Evolutionary conservation across 371 early-diverging fungal species (phyloP).

Genomic region (Sporodiniella umbellata): DNA sequence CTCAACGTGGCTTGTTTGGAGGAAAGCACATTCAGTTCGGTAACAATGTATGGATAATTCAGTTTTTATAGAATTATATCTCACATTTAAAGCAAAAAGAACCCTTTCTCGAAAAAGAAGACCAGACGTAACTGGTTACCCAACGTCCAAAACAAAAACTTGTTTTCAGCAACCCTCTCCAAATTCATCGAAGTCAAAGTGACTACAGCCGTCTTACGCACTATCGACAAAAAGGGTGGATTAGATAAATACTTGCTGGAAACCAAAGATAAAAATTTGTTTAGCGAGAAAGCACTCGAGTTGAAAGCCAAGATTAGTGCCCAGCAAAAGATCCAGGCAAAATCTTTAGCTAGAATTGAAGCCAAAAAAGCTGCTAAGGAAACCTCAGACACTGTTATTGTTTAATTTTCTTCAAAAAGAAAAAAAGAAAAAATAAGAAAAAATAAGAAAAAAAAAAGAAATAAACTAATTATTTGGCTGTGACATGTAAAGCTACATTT

Average conservation of each 20-base stretch:
- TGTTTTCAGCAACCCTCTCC: constrained; percentile 69
- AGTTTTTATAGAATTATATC: too few relatives aligned
- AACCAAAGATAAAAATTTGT: constrained; percentile 66
- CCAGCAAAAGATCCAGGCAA: constrained; percentile 7
- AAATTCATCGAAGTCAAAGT: constrained; percentile 60
- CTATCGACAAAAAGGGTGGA: constrained; percentile 87
- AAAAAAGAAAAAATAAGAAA: not conserved
- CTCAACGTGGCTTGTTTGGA: constrained; percentile 63
- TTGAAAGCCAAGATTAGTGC: constrained; percentile 17
- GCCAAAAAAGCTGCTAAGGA: not conserved
- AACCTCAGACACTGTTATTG: not conserved
- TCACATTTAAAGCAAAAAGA: too few relatives aligned
- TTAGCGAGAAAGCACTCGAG: constrained; percentile 47
- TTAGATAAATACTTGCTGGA: constrained; percentile 74
- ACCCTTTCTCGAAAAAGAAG: constrained; percentile 73
- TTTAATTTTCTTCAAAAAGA: too few relatives aligned
- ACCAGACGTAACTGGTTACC: constrained; percentile 83
- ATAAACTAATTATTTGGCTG: not conserved
- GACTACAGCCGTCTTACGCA: constrained; percentile 70
- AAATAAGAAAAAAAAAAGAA: not conserved
- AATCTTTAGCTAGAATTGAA: not conserved
- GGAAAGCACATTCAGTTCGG: constrained; percentile 75
- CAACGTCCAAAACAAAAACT: constrained; percentile 69
- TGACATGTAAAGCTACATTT: not conserved
- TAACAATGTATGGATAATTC: constrained; percentile 57